Base-by-base conservation (phyloP, 2,329 filamentous ascomycete genomes). In the Arthrobotrys sphaeroides region DNA sequence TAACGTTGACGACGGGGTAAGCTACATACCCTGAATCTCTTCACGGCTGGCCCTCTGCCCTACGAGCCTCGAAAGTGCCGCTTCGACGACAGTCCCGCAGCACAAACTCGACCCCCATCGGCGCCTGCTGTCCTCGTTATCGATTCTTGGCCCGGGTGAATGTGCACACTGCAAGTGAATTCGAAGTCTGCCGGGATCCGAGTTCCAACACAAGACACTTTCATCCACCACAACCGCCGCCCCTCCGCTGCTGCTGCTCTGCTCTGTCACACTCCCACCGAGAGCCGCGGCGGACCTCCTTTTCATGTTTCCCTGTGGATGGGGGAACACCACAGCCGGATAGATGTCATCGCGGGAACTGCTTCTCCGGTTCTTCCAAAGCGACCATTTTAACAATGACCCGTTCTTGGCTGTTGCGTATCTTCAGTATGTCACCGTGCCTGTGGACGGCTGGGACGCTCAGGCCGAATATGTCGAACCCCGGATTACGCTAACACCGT, bases 321-420 rank as follows among this genome's bases (percentile, higher is more conserved):
- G 55, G 66, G 68, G 72, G 72, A 69, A 68, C 64, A 45, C 53
- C 38, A 61, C 40, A 73, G 43, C 70, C 67, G 66, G 60, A 72
- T 79, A 77, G 70, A 90, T 90, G 89, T 91, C 89, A 65, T 75
- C 72, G 85, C 94, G 91, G 91, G 91, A 94, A 86, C 87, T 95
- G 85, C 88, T 95, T 83, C 91, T 92, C 86, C 89, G 92, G 84
- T 94, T 94, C 88, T 89, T 95, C 86, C 91, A 94, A 87, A 93
- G 91, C 85, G 92, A 95, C 86, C 91, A 95, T 86, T 95, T 95
- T 87, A 94, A 94, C 86, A 90, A 91, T 84, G 90, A 94, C 84
- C 91, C 92, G 78, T 94, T 93, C 83, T 89, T 95, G 83, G 91
- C 91, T 77, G 92, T 95, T 82, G 92, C 91, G 78, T 95, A 95